A percentile compares a stretch with the other conserved stretches of the same genome.
Conservation (phyloP, 768 basidiomycete species). For the Cytidiella melzeri region DNA sequence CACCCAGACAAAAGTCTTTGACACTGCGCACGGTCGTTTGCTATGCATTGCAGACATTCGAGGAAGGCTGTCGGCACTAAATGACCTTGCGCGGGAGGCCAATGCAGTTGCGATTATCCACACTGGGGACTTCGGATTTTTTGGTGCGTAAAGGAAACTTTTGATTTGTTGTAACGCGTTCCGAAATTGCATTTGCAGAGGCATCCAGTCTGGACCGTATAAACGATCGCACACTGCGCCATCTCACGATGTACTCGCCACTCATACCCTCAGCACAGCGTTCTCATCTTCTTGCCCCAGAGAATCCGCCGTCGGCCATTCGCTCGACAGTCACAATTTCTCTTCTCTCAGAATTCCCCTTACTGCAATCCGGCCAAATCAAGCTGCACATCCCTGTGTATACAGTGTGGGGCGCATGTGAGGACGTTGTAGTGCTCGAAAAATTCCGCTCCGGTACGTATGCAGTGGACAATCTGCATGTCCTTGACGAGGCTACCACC, state of each 20-base stretch:
- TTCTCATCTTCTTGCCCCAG: slow-evolving; percentile 65
- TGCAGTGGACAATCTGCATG: slow-evolving; percentile 81
- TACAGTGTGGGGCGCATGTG: slow-evolving; percentile 96
- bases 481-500: slow-evolving; percentile 95
- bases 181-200: slow-evolving; percentile 39
- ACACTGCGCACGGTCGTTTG: slow-evolving; percentile 77
- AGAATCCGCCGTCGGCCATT: slow-evolving; percentile 61
- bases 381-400: slow-evolving; percentile 91
- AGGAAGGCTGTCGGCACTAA: slow-evolving; percentile 81
- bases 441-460: slow-evolving; percentile 84
- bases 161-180: slow-evolving; percentile 16
- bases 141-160: slow-evolving; percentile 46
- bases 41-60: slow-evolving; percentile 94
- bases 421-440: slow-evolving; percentile 90
- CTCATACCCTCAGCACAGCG: slow-evolving; percentile 83
- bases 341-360: slow-evolving; percentile 90
- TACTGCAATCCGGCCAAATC: slow-evolving; percentile 84
- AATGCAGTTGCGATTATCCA: slow-evolving; percentile 93
- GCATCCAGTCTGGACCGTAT: slow-evolving; percentile 78
- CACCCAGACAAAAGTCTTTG: slow-evolving; percentile 74
- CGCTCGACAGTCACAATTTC: slow-evolving; percentile 70
- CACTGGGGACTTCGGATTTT: slow-evolving; percentile 99
- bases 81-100: slow-evolving; percentile 83
- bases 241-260: slow-evolving; percentile 94
- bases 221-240: slow-evolving; percentile 92